Evolutionary conservation across 2,329 filamentous ascomycete species (phyloP).

Genomic region (Alternaria dauci): DNA sequence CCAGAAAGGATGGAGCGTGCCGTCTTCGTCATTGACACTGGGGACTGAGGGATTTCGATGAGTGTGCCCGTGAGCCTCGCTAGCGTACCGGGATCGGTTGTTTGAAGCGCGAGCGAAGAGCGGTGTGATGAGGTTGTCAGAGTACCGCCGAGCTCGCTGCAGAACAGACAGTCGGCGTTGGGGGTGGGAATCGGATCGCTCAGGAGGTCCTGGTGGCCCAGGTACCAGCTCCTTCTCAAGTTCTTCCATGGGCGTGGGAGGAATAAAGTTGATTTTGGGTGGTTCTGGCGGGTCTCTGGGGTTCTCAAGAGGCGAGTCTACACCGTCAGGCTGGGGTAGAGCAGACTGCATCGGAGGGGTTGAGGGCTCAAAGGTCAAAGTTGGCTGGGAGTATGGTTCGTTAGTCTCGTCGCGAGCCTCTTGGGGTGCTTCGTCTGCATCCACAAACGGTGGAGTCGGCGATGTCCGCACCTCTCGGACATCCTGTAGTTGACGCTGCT

Average conservation of each 20-base stretch:
- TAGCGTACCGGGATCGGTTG: slow-evolving; percentile 33
- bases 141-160: slow-evolving; percentile 57
- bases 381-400: slow-evolving; percentile 31
- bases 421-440: slow-evolving; percentile 25
- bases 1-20: slow-evolving; percentile 68
- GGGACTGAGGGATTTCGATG: slow-evolving; percentile 36
- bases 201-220: slow-evolving; percentile 38
- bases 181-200: slow-evolving; percentile 46
- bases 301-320: slow-evolving; percentile 67
- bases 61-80: slow-evolving; percentile 30
- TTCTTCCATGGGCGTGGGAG: slow-evolving; percentile 62
- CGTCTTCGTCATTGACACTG: slow-evolving; percentile 51
- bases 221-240: slow-evolving; percentile 53
- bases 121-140: slow-evolving; percentile 55
- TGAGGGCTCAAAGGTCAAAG: slow-evolving; percentile 45
- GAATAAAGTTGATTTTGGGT: slow-evolving; percentile 64
- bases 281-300: slow-evolving; percentile 66
- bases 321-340: slow-evolving; percentile 32
- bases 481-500: slow-evolving; percentile 29
- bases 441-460: slow-evolving; percentile 38
- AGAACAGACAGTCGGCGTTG: slow-evolving; percentile 52
- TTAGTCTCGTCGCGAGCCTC: slow-evolving; percentile 14
- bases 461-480: slow-evolving; percentile 27
- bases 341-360: slow-evolving; percentile 47
- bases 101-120: slow-evolving; percentile 47